Evolutionary conservation across 2,329 filamentous ascomycete genomes (phyloP).

Genomic region (Fusarium tricinctum): DNA sequence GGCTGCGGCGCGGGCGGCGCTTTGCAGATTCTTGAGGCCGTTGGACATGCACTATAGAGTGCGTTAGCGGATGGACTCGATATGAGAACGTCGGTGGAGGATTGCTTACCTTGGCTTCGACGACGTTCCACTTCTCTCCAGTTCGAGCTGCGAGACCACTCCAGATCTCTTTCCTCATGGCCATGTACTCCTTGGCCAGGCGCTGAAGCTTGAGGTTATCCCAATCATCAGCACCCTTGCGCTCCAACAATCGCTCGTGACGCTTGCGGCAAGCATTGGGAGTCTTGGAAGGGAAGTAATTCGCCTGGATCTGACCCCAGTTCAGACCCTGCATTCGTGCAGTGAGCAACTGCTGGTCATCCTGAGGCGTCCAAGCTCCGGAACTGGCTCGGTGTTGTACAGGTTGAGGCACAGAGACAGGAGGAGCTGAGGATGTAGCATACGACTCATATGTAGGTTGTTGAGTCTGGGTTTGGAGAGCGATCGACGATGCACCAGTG

Average conservation of each 20-base stretch:
- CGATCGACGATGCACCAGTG: constrained; percentile 51
- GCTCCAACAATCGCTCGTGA: constrained; percentile 86
- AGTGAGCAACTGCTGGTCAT: constrained; percentile 79
- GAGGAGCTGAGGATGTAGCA: constrained; percentile 50
- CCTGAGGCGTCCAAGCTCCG: constrained; percentile 78
- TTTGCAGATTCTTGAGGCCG: constrained; percentile 84
- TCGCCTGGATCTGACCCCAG: constrained; percentile 84
- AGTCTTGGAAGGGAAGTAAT: constrained; percentile 82
- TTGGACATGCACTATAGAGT: constrained; percentile 80
- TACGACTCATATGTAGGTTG: constrained; percentile 59
- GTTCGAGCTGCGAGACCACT: constrained; percentile 76
- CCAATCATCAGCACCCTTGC: constrained; percentile 81
- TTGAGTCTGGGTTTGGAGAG: constrained; percentile 53
- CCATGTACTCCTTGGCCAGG: constrained; percentile 83
- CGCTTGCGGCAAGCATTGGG: constrained; percentile 90
- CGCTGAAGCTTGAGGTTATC: constrained; percentile 80
- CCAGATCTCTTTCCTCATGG: constrained; percentile 86
- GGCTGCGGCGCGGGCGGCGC: constrained; percentile 74
- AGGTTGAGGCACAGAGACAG: constrained; percentile 57
- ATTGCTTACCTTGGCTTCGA: constrained; percentile 70
- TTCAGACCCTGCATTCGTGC: constrained; percentile 83
- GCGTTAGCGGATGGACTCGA: constrained; percentile 10
- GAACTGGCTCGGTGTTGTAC: constrained; percentile 70
- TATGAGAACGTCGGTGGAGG: rapidly evolving
- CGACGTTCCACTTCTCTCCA: constrained; percentile 86